Evolutionary conservation across 495 filamentous ascomycete genomes (phyloP).

Genomic region (Hypoxylon trugodes): DNA sequence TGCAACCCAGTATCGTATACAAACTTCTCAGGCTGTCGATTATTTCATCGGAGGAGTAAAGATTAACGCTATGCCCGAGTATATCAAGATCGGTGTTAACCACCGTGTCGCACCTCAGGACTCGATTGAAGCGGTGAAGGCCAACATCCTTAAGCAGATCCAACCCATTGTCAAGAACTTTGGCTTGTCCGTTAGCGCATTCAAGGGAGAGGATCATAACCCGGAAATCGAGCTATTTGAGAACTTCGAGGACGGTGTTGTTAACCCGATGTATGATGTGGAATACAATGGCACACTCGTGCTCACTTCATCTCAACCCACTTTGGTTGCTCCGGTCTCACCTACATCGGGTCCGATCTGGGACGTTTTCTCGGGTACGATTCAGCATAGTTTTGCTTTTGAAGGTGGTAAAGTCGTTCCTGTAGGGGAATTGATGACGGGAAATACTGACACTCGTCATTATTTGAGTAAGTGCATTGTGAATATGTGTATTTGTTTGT

Average conservation of each 20-base stretch:
- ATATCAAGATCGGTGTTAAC: conserved; percentile 66
- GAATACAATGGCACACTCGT: conserved; percentile 62
- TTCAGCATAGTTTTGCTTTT: conserved; percentile 65
- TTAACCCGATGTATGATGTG: conserved; percentile 59
- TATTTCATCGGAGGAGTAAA: conserved; percentile 57
- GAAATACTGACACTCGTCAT: conserved; percentile 69
- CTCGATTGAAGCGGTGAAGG: conserved; percentile 56
- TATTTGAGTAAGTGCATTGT: conserved; percentile 60
- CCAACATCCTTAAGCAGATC: conserved; percentile 59
- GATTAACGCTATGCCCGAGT: conserved; percentile 72
- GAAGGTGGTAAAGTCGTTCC: conserved; percentile 66
- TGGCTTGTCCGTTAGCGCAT: conserved; percentile 60
- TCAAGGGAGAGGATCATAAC: conserved; percentile 49
- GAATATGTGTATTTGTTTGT: conserved; percentile 41
- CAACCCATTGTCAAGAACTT: conserved; percentile 62
- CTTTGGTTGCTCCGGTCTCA: conserved; percentile 64
- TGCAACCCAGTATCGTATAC: conserved; percentile 67
- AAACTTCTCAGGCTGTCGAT: conserved; percentile 63
- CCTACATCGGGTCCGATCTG: conserved; percentile 58
- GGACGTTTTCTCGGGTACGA: conserved; percentile 65
- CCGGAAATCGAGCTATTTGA: conserved; percentile 49
- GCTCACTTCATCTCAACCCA: conserved; percentile 52
- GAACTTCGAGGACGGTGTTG: conserved; percentile 41
- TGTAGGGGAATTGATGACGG: conserved; percentile 71
- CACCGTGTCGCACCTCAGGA: conserved; percentile 71